Percentiles rank a stretch among this genome's conserved stretches.
Conservation (phyloP, 805 yeast species). For the Wickerhamomyces bisporus region DNA sequence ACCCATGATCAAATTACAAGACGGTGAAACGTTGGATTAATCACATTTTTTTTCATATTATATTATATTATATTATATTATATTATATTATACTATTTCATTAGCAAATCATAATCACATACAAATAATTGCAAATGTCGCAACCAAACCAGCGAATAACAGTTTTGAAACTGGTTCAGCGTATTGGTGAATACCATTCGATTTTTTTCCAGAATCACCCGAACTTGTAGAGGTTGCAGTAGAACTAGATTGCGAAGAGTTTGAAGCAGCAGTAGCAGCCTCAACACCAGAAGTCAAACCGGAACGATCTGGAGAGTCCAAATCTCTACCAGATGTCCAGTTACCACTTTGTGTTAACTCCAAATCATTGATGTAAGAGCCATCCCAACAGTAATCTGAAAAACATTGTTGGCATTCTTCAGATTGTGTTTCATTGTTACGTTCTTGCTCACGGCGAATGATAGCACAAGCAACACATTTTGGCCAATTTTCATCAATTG, state of each 20-base stretch:
- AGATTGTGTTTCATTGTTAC: conserved; percentile 46
- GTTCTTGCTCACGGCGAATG: conserved; percentile 67
- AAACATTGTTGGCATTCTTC: conserved; percentile 69
- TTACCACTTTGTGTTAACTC: not conserved
- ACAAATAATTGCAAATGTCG: not conserved
- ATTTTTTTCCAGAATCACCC: not conserved
- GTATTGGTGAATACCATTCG: not conserved
- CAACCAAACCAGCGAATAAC: not conserved
- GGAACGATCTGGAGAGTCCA: not conserved
- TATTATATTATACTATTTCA: too few species aligned
- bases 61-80: too few species aligned
- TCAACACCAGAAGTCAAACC: not conserved
- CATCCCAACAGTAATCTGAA: conserved; percentile 67
- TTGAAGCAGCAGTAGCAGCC: not conserved
- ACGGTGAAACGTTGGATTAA: conserved; percentile 31
- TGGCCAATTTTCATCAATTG: conserved; percentile 61
- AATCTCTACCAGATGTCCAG: not conserved
- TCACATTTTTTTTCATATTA: too few species aligned
- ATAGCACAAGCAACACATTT: conserved; percentile 80
- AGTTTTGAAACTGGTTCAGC: not conserved
- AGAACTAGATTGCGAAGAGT: too few species aligned
- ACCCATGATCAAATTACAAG: conserved; percentile 28
- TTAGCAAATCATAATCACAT: not conserved
- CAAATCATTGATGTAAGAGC: conserved; percentile 22
- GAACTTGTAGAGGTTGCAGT: not conserved